These are phyloP conservation scores for Globisporangium barbulae DNA, from an alignment of 352 stramenopile species.

Conservation along the genomic window DNA sequence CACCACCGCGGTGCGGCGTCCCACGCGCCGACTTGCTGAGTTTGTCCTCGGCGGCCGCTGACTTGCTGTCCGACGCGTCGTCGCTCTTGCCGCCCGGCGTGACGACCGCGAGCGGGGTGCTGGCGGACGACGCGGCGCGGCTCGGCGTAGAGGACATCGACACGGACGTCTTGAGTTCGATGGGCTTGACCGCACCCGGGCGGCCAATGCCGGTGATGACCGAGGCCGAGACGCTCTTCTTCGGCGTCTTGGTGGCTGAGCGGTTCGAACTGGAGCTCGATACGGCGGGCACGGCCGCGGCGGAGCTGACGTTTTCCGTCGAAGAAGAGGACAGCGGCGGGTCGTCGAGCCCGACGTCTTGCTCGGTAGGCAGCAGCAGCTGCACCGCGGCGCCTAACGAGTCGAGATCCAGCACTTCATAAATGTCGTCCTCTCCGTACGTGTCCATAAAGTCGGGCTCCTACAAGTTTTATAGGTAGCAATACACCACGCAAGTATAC, in stretches of 20 bases:
- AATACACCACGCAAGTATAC: neutral
- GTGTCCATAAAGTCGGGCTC: conserved; percentile 94
- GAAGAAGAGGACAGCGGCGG: conserved; percentile 10
- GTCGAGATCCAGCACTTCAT: conserved; percentile 95
- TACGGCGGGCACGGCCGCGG: neutral
- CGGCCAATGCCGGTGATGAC: conserved; percentile 73
- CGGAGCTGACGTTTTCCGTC: conserved; percentile 17
- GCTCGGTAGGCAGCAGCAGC: conserved; percentile 64
- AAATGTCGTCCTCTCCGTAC: conserved; percentile 91
- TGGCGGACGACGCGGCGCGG: conserved; percentile 26
- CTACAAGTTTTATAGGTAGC: conserved; percentile 18
- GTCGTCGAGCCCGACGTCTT: conserved; percentile 71
- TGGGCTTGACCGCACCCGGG: conserved; percentile 65
- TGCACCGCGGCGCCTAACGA: conserved; percentile 74
- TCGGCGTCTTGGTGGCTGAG: conserved; percentile 50
- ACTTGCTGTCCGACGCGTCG: conserved; percentile 30
- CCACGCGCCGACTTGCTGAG: conserved; percentile 34
- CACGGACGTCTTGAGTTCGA: conserved; percentile 77
- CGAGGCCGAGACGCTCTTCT: conserved; percentile 56
- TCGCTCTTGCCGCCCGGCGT: conserved; percentile 52
- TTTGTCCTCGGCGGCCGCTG: conserved; percentile 34
- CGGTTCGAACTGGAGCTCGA: conserved; percentile 18
- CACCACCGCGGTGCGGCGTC: conserved; percentile 40
- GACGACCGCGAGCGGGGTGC: conserved; percentile 17
- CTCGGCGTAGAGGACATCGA: conserved; percentile 40